Base-by-base conservation (phyloP, 495 filamentous ascomycete species). In the Geopyxis carbonaria region DNA sequence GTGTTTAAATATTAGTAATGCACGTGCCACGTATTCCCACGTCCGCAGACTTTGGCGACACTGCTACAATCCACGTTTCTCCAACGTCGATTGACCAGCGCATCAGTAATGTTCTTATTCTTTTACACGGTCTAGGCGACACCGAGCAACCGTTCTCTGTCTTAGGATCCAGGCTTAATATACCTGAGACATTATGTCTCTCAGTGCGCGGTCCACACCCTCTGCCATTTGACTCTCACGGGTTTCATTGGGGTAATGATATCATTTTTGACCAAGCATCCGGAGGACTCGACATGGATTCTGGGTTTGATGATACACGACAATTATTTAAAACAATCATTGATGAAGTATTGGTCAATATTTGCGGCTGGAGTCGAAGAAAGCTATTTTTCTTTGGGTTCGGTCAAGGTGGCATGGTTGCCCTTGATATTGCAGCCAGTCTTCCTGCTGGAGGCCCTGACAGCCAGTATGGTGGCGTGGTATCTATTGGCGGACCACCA, bases 191-290 rank as follows among this genome's bases (percentile, higher is more conserved):
- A 29, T 67, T 71, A 21, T 69, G 72, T 50, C 65, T 97, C 23
- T 71, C 83, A 3, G 57, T 95, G 19, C 77, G 75, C 54, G 89
- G 73, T 0, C 73, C 77, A 0, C 64, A 59, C n/a, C 71, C 72
- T 0, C 61, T 95, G 2, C 84, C 86, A 5, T 71, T 83, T 35
- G 65, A 76, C 20, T 61, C 86, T 0, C 65, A 71, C 9, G 82
- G 81, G 16, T 94, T 74, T 55, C 84, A 94, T 60, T 95, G 86
- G 87, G 85, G 85, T 35, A 81, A 95, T 57, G 87, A 97, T 53
- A 58, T 97, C 22, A 51, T 66, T 2, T 72, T 93, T 34, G 72
- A 79, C 36, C 46, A 61, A 4, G 47, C 59, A 1, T 69, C 64
- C 2, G 80, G 77, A 1, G 69, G 65, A 0, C 60, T 93, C 22